Conservation (phyloP, 768 basidiomycete species). For the Russula abietina region DNA sequence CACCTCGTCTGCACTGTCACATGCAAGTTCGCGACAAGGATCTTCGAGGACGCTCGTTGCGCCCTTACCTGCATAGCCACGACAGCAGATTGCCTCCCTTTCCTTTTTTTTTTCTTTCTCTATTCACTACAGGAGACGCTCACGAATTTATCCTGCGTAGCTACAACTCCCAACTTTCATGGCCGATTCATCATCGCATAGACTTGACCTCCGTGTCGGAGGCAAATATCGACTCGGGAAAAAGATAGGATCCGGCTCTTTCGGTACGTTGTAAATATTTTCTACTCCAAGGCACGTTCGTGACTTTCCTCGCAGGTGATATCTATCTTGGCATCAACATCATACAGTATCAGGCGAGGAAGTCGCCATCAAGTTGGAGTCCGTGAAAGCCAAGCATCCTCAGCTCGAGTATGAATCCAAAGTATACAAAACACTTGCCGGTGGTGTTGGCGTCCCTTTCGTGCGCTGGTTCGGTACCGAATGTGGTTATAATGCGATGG, state of each 20-base stretch:
- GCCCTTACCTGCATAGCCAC: slow-evolving; percentile 13
- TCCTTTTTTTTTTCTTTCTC: background rate
- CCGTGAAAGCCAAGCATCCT: too few relatives aligned
- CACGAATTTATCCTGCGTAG: slow-evolving; percentile 7
- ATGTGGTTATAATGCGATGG: too few relatives aligned
- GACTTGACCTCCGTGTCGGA: slow-evolving; percentile 83
- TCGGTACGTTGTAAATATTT: slow-evolving; percentile 64
- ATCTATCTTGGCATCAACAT: too few relatives aligned
- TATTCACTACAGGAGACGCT: slow-evolving; percentile 1
- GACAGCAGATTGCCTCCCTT: slow-evolving; percentile 8
- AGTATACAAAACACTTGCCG: slow-evolving; percentile 93
- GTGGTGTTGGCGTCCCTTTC: slow-evolving; percentile 97
- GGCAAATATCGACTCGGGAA: slow-evolving; percentile 98
- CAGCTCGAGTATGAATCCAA: slow-evolving; percentile 83
- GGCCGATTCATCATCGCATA: slow-evolving; percentile 66
- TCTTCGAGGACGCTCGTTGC: background rate
- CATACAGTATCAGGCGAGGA: too few relatives aligned
- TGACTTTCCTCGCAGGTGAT: too few relatives aligned
- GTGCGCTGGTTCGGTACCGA: too few relatives aligned
- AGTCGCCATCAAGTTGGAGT: too few relatives aligned
- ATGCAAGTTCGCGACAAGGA: background rate
- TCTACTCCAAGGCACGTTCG: too few relatives aligned
- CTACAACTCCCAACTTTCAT: slow-evolving; percentile 35
- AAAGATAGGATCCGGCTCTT: slow-evolving; percentile 98
- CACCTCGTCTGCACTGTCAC: too few relatives aligned